Base-by-base conservation (phyloP, 441 rosid species). In the Omphalea diandra region DNA sequence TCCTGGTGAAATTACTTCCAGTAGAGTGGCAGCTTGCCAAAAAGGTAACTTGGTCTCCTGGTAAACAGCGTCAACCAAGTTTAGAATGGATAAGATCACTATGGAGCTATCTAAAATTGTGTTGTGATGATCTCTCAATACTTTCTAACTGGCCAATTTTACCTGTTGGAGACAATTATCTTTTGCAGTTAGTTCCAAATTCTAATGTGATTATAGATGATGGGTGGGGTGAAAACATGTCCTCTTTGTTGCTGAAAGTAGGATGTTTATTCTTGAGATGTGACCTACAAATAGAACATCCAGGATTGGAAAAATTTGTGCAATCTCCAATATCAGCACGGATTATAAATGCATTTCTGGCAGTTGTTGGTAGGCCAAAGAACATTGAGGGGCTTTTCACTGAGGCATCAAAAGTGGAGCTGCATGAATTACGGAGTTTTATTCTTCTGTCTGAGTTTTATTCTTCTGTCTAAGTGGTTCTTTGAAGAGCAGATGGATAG, bases 221-320 rank as follows among this genome's bases (percentile, higher is more conserved):
- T 77, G 97, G 97, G 20, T 95, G 97, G 99, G 93, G 97, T 73
- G 99, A 95, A 80, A 95, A 95, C 79, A 90, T 95, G 97, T 87
- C 87, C 56, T 86, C 95, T 72, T 82, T 95, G 85, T 81, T 95
- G 85, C 77, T 84, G 77, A 95, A 89, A 82, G 90, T 86, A 67
- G 99, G 98, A 80, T 95, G 99, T 75, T 78, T 70, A 49, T 95
- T 95, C 83, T 85, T 95, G 83, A 90, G 87, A 70, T 77, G 71
- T 36, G 94, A 85, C 79, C 38, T 90, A 64, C 85, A 80, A 36
- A 80, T 93, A 69, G 95, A 93, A 77, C 98, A 95, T 79, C 94
- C 95, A 63, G 92, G 85, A 72, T 81, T 95, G 77, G 90, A 85
- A 67, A 84, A 76, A 33, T 95, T 81, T 88, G 99, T 95, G 80